A percentile compares a stretch with the other conserved stretches of the same genome.
phyloP scores from a whole-genome alignment of 2,329 filamentous ascomycete genomes.

The Penicillium brasilianum region DNA sequence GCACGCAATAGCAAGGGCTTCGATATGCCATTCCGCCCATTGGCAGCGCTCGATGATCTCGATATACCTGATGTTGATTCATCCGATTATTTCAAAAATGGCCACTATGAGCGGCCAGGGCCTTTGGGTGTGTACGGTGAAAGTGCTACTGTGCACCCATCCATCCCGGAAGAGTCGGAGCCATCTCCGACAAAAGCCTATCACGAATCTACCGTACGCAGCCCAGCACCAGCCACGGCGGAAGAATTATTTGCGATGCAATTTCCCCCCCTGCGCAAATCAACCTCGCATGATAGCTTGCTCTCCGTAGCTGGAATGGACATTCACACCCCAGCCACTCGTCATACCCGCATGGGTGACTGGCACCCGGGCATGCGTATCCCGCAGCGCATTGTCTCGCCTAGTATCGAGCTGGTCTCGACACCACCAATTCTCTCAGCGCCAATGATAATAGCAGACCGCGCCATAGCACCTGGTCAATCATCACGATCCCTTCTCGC shows the following conservation, averaged over 20 bases:
- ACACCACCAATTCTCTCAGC: constrained; percentile 47
- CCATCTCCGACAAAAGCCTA: constrained; percentile 31
- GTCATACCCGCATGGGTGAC: constrained; percentile 74
- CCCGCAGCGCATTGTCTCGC: constrained; percentile 53
- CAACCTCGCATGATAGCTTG: constrained; percentile 83
- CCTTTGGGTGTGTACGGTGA: constrained; percentile 22
- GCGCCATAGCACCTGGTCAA: constrained; percentile 30
- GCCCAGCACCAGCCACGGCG: constrained; percentile 19
- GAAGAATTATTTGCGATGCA: constrained; percentile 35
- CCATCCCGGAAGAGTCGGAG: constrained; percentile 49
- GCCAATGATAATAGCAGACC: constrained; percentile 43
- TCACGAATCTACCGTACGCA: constrained; percentile 18
- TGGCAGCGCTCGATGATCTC: constrained; percentile 26
- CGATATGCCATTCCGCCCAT: constrained; percentile 56
- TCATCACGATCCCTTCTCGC: constrained; percentile 44
- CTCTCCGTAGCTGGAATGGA: constrained; percentile 87
- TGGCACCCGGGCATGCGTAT: constrained; percentile 55
- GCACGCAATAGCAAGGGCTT: constrained; percentile 65
- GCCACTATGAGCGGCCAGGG: constrained; percentile 24
- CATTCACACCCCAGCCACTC: constrained; percentile 78
- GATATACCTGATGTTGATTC: constrained; percentile 19
- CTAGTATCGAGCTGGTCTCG: constrained; percentile 48
- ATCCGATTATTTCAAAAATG: constrained; percentile 24
- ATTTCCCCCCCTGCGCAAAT: constrained; percentile 62
- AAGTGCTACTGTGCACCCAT: constrained; percentile 34